Percentiles rank a stretch among this genome's conserved stretches.
phyloP scores from a whole-genome alignment of 202 grass and related monocot species.

The Panicum hallii region DNA sequence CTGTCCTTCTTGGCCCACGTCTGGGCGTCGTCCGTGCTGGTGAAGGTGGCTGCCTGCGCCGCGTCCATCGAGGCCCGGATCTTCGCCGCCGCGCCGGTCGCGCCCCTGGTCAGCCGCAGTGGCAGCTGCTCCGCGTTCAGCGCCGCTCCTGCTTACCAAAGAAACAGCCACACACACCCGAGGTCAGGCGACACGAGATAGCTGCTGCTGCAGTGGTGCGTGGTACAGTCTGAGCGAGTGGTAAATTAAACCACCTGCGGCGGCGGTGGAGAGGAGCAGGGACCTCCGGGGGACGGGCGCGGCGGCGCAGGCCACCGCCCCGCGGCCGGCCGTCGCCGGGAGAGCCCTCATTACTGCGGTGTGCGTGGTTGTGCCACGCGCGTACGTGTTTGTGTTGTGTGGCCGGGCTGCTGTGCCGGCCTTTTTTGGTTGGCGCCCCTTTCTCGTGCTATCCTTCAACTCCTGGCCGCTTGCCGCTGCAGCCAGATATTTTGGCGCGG shows the following conservation, averaged over 20 bases:
- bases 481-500: background rate
- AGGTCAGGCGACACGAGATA: background rate
- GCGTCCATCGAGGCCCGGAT: slow-evolving; percentile 50
- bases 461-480: background rate
- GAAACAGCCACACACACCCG: background rate
- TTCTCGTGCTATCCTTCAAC: slow-evolving; percentile 50
- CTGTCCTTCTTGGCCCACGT: slow-evolving; percentile 80
- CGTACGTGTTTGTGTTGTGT: background rate
- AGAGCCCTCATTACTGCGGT: slow-evolving; percentile 40
- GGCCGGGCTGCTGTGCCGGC: background rate
- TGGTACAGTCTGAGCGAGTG: no score
- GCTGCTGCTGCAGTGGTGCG: no score
- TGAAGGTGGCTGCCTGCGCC: slow-evolving; percentile 61
- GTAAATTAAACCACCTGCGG: slow-evolving; percentile 24
- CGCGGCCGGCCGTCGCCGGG: no score
- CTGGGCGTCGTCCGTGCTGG: slow-evolving; percentile 56
- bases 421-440: slow-evolving; percentile 38
- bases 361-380: background rate
- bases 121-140: slow-evolving; percentile 37
- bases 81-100: background rate
- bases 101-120: slow-evolving; percentile 20
- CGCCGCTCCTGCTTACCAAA: slow-evolving; percentile 22
- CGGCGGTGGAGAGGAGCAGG: slow-evolving; percentile 51
- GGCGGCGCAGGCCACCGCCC: slow-evolving; percentile 51
- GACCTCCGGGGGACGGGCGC: slow-evolving; percentile 46